These are phyloP conservation scores for Amanita rimosa DNA, from an alignment of 768 basidiomycete genomes.

Conservation along the genomic window DNA sequence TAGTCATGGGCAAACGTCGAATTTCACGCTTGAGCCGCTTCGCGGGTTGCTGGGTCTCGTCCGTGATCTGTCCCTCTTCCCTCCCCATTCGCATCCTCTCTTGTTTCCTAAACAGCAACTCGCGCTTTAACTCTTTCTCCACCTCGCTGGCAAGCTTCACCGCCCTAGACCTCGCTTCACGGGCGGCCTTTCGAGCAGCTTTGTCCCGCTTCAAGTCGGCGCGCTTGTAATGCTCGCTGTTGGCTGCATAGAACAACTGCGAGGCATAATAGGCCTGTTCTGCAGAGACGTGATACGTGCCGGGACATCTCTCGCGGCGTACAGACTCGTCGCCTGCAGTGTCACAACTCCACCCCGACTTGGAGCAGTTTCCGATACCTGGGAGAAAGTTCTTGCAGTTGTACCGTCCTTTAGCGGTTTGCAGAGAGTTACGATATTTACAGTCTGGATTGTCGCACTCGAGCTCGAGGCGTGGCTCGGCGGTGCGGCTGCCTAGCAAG, in stretches of 20 bases:
- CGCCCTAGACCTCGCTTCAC: neutral
- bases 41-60: neutral
- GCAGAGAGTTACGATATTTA: slow-evolving; percentile 18
- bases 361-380: slow-evolving; percentile 12
- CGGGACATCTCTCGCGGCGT: neutral
- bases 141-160: neutral
- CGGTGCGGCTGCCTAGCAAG: neutral
- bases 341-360: slow-evolving; percentile 3
- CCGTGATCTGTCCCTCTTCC: neutral
- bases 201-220: neutral
- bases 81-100: neutral
- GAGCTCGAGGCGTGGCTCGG: neutral
- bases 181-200: neutral
- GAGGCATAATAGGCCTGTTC: neutral
- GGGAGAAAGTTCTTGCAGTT: slow-evolving; percentile 13
- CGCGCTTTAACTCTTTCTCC: neutral
- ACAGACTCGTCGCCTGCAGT: neutral
- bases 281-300: neutral
- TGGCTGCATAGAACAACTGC: neutral
- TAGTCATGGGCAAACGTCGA: neutral
- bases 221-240: neutral
- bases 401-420: slow-evolving; percentile 18
- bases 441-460: slow-evolving; percentile 17
- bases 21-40: neutral
- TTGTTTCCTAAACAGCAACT: neutral